These are phyloP conservation scores for Raffaelea deltoideospora DNA, from an alignment of 2,329 filamentous ascomycete species.

Conservation along the genomic window DNA sequence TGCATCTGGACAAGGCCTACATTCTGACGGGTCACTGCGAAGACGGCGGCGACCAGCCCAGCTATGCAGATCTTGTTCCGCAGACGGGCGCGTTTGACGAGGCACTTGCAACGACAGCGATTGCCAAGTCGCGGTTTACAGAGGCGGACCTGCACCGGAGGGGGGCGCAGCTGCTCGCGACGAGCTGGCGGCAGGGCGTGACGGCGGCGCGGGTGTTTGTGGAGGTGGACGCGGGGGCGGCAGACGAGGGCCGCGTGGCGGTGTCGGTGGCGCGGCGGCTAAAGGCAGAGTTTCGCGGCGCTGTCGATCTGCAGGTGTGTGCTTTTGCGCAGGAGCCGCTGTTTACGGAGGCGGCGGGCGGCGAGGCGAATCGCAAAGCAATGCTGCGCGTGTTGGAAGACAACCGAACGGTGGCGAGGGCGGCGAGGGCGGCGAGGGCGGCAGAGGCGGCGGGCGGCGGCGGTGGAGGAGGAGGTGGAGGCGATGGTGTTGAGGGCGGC, in stretches of 20 bases:
- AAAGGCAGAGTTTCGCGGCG: conserved; percentile 34
- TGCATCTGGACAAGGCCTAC: conserved; percentile 56
- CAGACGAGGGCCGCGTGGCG: conserved; percentile 13
- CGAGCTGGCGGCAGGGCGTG: conserved; percentile 48
- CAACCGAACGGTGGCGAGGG: conserved; percentile 4
- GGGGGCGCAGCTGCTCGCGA: conserved; percentile 49
- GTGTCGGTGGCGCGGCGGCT: conserved; percentile 39
- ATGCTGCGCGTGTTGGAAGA: conserved; percentile 18
- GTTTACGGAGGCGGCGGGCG: conserved; percentile 24
- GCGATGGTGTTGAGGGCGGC: conserved; percentile 4
- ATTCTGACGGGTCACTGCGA: conserved; percentile 27
- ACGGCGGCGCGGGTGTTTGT: conserved; percentile 58
- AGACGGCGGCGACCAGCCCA: conserved; percentile 19
- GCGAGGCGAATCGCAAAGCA: conserved; percentile 34
- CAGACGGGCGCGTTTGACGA: conserved; percentile 47
- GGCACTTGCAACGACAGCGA: conserved; percentile 34
- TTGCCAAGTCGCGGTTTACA: conserved; percentile 50
- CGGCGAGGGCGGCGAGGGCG: conserved; percentile 15
- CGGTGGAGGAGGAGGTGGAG: conserved; percentile 53
- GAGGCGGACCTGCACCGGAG: conserved; percentile 46
- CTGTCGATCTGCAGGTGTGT: conserved; percentile 49
- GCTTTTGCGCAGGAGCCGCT: conserved; percentile 57
- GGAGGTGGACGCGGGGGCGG: conserved; percentile 50
- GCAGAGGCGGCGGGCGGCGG: neutral
- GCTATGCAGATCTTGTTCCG: conserved; percentile 45